Evolutionary conservation across 139 green algal species (phyloP).

Genomic region (Chlorella sp.): DNA sequence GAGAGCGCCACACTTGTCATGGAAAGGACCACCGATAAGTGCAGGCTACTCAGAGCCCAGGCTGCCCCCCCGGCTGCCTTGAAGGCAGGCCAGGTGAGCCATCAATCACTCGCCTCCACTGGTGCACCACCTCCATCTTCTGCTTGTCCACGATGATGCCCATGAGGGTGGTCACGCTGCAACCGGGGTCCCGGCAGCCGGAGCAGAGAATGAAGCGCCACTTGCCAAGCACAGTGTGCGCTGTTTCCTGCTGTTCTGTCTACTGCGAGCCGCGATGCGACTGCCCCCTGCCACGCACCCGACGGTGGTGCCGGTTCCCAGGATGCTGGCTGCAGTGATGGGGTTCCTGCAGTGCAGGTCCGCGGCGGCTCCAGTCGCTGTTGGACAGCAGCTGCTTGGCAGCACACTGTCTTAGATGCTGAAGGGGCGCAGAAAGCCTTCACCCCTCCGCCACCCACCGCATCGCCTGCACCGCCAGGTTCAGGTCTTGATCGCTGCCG

Average conservation of each 20-base stretch:
- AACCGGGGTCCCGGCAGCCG: no score
- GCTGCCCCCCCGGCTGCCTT: no score
- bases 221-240: no score
- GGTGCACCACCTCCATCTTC: constrained; percentile 16
- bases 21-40: no score
- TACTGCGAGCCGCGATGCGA: no score
- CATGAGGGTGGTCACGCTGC: constrained; percentile 18
- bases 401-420: neutral
- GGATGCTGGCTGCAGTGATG: constrained; percentile 16
- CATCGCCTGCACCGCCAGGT: constrained; percentile 30
- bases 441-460: neutral
- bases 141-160: neutral
- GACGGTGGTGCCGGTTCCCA: constrained; percentile 14
- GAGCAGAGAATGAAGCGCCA: neutral
- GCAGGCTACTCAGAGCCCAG: no score
- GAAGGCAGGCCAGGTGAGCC: no score
- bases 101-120: no score
- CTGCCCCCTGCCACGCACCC: neutral
- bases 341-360: constrained; percentile 3
- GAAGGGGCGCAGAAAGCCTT: neutral
- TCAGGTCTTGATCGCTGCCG: constrained; percentile 15
- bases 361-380: no score
- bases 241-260: neutral
- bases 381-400: neutral
- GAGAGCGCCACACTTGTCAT: neutral